These are phyloP conservation scores for Cystobasidiopsis lactophilus DNA, from an alignment of 768 basidiomycete genomes.

Conservation along the genomic window DNA sequence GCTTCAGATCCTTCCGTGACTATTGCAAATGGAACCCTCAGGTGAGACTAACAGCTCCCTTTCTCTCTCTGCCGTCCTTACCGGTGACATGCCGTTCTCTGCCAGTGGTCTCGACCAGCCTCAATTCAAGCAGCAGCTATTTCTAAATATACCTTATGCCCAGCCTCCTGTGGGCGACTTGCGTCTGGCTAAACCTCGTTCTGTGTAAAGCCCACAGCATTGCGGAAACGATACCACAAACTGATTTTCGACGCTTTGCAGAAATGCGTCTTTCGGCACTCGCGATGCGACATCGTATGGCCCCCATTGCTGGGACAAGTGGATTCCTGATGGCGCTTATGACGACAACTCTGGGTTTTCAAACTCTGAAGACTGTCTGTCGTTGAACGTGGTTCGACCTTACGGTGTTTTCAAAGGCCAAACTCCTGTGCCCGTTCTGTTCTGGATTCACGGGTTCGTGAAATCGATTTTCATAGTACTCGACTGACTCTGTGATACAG, in stretches of 20 bases:
- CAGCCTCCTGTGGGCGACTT: not conserved
- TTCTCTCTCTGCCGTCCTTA: no score
- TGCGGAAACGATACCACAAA: no score
- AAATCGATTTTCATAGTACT: not conserved
- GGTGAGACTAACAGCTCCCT: no score
- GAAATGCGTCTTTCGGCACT: not conserved
- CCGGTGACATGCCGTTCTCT: no score
- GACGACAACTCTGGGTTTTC: not conserved
- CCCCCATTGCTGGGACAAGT: not conserved
- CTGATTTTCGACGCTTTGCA: no score
- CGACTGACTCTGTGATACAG: not conserved
- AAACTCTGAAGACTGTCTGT: conserved; percentile 8
- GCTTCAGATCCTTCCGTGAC: no score
- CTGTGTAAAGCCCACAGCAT: no score
- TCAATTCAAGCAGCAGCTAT: not conserved
- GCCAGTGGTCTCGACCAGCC: not conserved
- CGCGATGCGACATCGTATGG: not conserved
- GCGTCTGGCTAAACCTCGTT: not conserved
- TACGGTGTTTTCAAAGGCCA: not conserved
- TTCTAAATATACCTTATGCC: not conserved
- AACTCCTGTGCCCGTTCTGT: conserved; percentile 6
- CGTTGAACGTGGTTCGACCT: conserved; percentile 13
- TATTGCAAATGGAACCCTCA: no score
- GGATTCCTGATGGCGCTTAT: not conserved
- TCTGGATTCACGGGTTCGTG: conserved; percentile 22